These are phyloP conservation scores for Boechera stricta DNA, from an alignment of 345 rosid genomes.

Conservation along the genomic window DNA sequence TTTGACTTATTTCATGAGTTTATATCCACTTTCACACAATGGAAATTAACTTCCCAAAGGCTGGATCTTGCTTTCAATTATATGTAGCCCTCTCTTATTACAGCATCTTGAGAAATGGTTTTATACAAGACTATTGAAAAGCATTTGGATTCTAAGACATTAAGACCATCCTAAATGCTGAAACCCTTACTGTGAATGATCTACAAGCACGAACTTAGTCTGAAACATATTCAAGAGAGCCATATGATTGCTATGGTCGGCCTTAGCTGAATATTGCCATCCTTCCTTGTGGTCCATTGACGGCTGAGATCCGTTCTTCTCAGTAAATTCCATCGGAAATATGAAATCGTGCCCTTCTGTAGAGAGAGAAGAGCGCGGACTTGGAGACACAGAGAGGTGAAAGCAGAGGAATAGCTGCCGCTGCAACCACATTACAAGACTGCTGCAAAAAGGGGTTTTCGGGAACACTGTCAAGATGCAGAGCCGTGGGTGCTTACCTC, in stretches of 20 bases:
- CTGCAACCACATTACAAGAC: slow-evolving; percentile 7
- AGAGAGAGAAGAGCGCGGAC: slow-evolving; percentile 15
- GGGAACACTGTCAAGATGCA: slow-evolving; percentile 41
- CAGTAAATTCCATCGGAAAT: slow-evolving; percentile 30
- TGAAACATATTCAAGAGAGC: slow-evolving; percentile 48
- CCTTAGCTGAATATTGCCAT: slow-evolving; percentile 38
- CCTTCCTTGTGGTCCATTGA: slow-evolving; percentile 30
- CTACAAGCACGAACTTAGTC: slow-evolving; percentile 56
- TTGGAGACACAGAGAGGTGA: slow-evolving; percentile 58
- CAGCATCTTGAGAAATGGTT: slow-evolving; percentile 6
- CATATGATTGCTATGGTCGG: slow-evolving; percentile 44
- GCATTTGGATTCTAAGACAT: slow-evolving; percentile 22
- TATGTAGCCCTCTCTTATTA: slow-evolving; percentile 9
- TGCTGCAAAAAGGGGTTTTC: slow-evolving; percentile 20
- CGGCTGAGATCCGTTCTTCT: slow-evolving; percentile 20
- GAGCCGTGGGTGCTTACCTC: slow-evolving; percentile 56
- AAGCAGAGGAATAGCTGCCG: slow-evolving; percentile 58
- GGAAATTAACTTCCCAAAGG: slow-evolving; percentile 14
- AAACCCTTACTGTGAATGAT: slow-evolving; percentile 37
- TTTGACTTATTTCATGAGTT: slow-evolving; percentile 16
- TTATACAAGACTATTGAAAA: slow-evolving; percentile 9
- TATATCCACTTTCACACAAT: neutral
- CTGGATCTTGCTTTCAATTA: slow-evolving; percentile 4
- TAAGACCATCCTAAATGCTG: neutral
- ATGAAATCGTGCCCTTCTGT: slow-evolving; percentile 34